phyloP scores from a whole-genome alignment of 768 basidiomycete genomes.

The Boletus rex-veris region DNA sequence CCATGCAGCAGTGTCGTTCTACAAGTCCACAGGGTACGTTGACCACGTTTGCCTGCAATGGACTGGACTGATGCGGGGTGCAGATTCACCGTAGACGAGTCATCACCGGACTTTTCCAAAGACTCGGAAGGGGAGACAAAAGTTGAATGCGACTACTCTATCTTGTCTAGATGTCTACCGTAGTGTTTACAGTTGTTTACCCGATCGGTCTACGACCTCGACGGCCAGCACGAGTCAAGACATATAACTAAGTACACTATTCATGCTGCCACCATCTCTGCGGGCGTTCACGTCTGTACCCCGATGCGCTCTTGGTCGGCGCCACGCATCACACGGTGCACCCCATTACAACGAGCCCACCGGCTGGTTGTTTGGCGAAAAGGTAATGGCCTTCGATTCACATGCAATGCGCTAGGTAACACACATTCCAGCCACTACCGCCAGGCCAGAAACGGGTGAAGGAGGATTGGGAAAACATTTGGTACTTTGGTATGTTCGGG shows the following conservation, averaged over 20 bases:
- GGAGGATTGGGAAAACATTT: constrained; percentile 89
- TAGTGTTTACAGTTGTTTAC: constrained; percentile 28
- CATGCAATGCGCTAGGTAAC: neutral
- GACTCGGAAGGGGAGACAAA: constrained; percentile 28
- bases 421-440: constrained; percentile 55
- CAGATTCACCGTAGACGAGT: constrained; percentile 54
- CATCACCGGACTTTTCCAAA: constrained; percentile 44
- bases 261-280: constrained; percentile 50
- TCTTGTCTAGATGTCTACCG: constrained; percentile 32
- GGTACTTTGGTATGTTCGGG: constrained; percentile 92
- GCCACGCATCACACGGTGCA: constrained; percentile 70
- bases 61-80: constrained; percentile 6
- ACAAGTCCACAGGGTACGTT: constrained; percentile 51
- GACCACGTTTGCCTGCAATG: neutral
- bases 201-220: neutral
- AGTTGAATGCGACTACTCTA: constrained; percentile 37
- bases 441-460: constrained; percentile 82
- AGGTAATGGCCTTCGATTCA: constrained; percentile 43
- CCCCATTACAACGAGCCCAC: constrained; percentile 88
- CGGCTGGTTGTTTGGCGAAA: constrained; percentile 86
- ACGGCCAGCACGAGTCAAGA: neutral
- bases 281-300: constrained; percentile 32
- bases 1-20: constrained; percentile 45
- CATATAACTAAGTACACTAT: neutral
- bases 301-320: constrained; percentile 32